A percentile compares a stretch with the other conserved stretches of the same genome.
Conservation (phyloP, 768 basidiomycete species). For the Collybia sp. region DNA sequence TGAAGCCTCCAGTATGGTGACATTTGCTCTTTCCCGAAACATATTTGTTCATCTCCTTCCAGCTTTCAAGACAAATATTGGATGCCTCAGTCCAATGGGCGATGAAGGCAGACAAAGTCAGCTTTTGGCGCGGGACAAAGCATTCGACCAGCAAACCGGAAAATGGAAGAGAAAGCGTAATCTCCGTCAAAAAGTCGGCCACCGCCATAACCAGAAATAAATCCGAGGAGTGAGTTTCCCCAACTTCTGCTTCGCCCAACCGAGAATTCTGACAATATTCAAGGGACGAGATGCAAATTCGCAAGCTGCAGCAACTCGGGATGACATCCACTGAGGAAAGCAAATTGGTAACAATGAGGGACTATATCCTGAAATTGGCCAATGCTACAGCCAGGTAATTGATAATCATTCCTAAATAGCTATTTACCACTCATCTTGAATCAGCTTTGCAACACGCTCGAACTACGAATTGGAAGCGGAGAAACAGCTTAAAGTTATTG, state of each 20-base stretch:
- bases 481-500: conserved; percentile 56
- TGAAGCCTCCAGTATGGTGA: conserved; percentile 71
- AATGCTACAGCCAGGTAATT: conserved; percentile 70
- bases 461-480: conserved; percentile 60
- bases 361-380: conserved; percentile 83
- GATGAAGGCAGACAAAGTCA: conserved; percentile 72
- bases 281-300: conserved; percentile 76
- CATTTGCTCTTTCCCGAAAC: background rate
- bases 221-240: conserved; percentile 73
- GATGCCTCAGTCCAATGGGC: conserved; percentile 89
- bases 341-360: conserved; percentile 84
- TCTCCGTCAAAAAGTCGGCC: conserved; percentile 53
- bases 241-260: background rate
- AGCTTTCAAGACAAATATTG: conserved; percentile 62
- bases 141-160: conserved; percentile 47
- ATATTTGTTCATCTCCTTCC: conserved; percentile 31
- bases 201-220: conserved; percentile 43
- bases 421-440: background rate
- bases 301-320: conserved; percentile 81
- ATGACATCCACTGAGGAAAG: conserved; percentile 79
- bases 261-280: conserved; percentile 4
- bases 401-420: background rate
- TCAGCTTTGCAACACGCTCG: conserved; percentile 64
- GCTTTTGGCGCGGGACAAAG: conserved; percentile 69
- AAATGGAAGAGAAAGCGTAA: conserved; percentile 68